Evolutionary conservation across 2,329 filamentous ascomycete species (phyloP).

Genomic region (Fusarium falciforme): DNA sequence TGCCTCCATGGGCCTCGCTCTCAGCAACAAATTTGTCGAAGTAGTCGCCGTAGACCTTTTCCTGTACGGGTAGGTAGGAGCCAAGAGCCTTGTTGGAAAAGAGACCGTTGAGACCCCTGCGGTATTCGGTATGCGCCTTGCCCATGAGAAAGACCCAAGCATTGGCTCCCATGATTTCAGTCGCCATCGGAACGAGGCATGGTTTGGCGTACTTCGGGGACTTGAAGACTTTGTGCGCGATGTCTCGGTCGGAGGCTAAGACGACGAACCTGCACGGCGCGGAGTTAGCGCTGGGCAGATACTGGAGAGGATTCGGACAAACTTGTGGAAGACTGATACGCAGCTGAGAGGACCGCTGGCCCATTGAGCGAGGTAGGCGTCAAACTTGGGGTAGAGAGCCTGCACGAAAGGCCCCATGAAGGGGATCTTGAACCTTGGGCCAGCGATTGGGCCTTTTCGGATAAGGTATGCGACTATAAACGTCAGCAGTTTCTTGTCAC

Average conservation of each 20-base stretch:
- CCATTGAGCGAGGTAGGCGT: slow-evolving; percentile 81
- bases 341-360: slow-evolving; percentile 82
- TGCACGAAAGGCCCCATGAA: slow-evolving; percentile 82
- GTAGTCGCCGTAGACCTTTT: slow-evolving; percentile 78
- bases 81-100: slow-evolving; percentile 80
- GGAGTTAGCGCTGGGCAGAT: neutral
- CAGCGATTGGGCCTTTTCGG: slow-evolving; percentile 71
- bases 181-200: slow-evolving; percentile 80
- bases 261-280: slow-evolving; percentile 74
- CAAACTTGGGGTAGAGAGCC: slow-evolving; percentile 79
- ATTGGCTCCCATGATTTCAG: slow-evolving; percentile 76
- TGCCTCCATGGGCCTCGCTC: slow-evolving; percentile 62
- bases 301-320: slow-evolving; percentile 27
- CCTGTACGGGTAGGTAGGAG: slow-evolving; percentile 78
- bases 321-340: slow-evolving; percentile 89
- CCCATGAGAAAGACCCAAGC: slow-evolving; percentile 87
- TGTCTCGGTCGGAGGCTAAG: slow-evolving; percentile 80
- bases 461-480: slow-evolving; percentile 68
- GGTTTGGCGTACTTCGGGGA: slow-evolving; percentile 80
- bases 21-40: slow-evolving; percentile 74
- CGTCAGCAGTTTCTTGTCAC: neutral
- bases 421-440: slow-evolving; percentile 72
- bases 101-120: slow-evolving; percentile 78
- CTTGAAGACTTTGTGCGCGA: slow-evolving; percentile 86
- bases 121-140: slow-evolving; percentile 80